phyloP scores from a whole-genome alignment of 2,329 filamentous ascomycete species.

The Penicillium hordei region DNA sequence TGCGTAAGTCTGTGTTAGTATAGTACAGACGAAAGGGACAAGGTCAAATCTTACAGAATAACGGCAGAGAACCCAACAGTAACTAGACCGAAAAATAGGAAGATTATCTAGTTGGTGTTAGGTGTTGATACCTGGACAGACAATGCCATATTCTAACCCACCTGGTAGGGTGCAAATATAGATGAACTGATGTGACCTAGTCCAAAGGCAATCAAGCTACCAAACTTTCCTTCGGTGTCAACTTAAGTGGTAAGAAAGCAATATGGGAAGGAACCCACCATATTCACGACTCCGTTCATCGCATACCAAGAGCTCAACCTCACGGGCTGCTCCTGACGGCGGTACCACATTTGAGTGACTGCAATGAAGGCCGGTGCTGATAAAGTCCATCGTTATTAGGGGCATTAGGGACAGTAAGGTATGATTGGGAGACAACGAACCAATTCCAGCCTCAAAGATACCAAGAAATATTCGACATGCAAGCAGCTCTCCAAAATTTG shows the following conservation, averaged over 20 bases:
- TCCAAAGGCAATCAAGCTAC: conserved; percentile 57
- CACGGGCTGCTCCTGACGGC: conserved; percentile 53
- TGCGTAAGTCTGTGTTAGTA: background rate
- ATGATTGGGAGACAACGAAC: conserved; percentile 20
- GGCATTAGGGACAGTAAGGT: background rate
- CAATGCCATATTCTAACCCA: conserved; percentile 18
- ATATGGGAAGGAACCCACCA: conserved; percentile 36
- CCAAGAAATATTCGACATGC: conserved; percentile 58
- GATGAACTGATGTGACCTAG: conserved; percentile 50
- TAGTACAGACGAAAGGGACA: background rate
- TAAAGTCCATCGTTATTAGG: background rate
- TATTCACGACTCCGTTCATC: conserved; percentile 57
- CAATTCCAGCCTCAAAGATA: conserved; percentile 53
- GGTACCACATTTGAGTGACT: conserved; percentile 58
- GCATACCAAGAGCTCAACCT: conserved; percentile 54
- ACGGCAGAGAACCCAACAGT: conserved; percentile 53
- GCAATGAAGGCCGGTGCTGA: conserved; percentile 54
- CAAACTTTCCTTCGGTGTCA: conserved; percentile 31
- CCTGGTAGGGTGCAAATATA: conserved; percentile 53
- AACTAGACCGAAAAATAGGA: conserved; percentile 45
- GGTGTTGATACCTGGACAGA: background rate
- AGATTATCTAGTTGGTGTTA: conserved; percentile 30
- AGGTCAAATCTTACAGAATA: conserved; percentile 43
- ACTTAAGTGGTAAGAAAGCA: background rate
- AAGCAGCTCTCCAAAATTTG: conserved; percentile 52